A percentile compares a stretch with the other conserved stretches of the same genome.
These are phyloP conservation scores for Neoboletus magnificus DNA, from an alignment of 768 basidiomycete genomes.

Conservation along the genomic window DNA sequence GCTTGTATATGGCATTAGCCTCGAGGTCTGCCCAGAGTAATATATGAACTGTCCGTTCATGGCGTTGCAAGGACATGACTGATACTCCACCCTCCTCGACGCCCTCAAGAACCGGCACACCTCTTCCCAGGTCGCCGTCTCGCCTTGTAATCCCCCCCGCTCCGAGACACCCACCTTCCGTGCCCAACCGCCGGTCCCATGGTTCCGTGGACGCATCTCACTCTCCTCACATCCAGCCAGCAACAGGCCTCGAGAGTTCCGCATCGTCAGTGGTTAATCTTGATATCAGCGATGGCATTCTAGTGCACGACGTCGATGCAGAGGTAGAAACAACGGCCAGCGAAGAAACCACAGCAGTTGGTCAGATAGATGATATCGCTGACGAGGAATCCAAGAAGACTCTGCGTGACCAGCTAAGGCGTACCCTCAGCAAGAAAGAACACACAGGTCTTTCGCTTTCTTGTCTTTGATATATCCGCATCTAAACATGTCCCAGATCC, in stretches of 20 bases:
- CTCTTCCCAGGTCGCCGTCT: constrained; percentile 43
- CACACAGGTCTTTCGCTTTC: constrained; percentile 40
- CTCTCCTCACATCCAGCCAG: constrained; percentile 27
- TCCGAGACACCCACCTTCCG: constrained; percentile 51
- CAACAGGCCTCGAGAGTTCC: constrained; percentile 52
- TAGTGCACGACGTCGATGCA: constrained; percentile 66
- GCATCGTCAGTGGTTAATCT: constrained; percentile 69
- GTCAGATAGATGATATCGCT: constrained; percentile 39
- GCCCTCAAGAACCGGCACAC: constrained; percentile 38
- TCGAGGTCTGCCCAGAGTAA: too few relatives aligned
- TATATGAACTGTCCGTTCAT: neutral
- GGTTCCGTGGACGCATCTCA: constrained; percentile 32
- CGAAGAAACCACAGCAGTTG: constrained; percentile 51
- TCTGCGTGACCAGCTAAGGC: constrained; percentile 68
- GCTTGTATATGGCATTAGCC: constrained; percentile 16
- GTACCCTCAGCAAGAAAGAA: constrained; percentile 55
- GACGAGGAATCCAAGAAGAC: constrained; percentile 61
- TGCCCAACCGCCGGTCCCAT: constrained; percentile 56
- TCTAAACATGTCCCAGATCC: constrained; percentile 9
- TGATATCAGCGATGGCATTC: constrained; percentile 64
- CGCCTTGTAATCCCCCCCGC: constrained; percentile 51
- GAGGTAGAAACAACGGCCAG: constrained; percentile 54
- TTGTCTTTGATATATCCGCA: constrained; percentile 7
- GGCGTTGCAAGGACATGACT: constrained; percentile 21
- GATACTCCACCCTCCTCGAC: constrained; percentile 29